Conservation (phyloP, 2,329 filamentous ascomycete genomes). For the Whalleya microplaca region DNA sequence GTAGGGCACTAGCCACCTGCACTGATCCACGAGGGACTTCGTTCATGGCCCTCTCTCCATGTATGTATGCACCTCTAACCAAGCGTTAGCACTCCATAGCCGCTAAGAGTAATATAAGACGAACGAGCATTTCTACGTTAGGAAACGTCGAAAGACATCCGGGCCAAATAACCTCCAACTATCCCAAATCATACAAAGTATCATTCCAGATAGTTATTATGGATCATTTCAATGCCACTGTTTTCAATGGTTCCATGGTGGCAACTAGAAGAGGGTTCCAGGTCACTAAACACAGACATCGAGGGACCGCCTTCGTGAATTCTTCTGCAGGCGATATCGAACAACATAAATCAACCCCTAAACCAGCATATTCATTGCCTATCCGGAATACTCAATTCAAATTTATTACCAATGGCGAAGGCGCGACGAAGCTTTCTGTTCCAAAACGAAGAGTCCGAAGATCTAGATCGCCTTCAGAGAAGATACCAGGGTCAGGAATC, state of each 20-base stretch:
- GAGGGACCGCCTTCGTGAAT: conserved; percentile 46
- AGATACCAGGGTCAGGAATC: background rate
- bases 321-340: conserved; percentile 13
- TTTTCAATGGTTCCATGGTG: conserved; percentile 42
- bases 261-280: conserved; percentile 44
- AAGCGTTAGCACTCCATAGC: background rate
- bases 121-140: background rate
- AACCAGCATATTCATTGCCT: background rate
- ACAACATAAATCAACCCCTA: background rate
- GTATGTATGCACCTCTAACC: background rate
- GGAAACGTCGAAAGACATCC: background rate
- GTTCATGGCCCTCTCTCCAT: background rate
- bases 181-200: background rate
- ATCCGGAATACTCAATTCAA: conserved; percentile 6
- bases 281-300: conserved; percentile 45
- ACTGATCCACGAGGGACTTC: background rate
- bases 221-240: conserved; percentile 45
- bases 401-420: conserved; percentile 13
- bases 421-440: conserved; percentile 1
- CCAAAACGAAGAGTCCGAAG: background rate
- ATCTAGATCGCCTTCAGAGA: background rate
- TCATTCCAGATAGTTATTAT: conserved; percentile 24
- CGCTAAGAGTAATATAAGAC: background rate
- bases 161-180: background rate
- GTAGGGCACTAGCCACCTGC: background rate